Percentiles rank a stretch among this genome's conserved stretches.
These are phyloP conservation scores for Rubus idaeus DNA, from an alignment of 306 rosid genomes.

Conservation along the genomic window DNA sequence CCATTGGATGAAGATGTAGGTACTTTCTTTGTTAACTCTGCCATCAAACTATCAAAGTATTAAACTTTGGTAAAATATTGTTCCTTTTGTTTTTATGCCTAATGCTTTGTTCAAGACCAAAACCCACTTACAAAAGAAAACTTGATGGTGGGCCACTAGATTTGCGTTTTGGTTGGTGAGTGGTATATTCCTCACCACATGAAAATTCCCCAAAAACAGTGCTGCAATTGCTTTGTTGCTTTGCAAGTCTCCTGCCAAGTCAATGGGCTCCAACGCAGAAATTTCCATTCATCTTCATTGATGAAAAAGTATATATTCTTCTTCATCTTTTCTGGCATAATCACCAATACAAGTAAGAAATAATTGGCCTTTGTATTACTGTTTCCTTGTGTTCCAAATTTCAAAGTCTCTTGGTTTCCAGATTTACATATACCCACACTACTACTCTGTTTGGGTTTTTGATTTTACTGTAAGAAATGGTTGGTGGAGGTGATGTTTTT, in stretches of 20 bases:
- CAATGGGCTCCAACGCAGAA: not conserved
- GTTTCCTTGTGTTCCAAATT: not conserved
- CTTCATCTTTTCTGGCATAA: not conserved
- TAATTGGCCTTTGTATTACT: not conserved
- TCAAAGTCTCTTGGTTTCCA: not conserved
- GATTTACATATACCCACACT: not conserved
- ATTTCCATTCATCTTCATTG: not conserved
- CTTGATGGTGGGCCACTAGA: not conserved
- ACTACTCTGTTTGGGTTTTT: not conserved
- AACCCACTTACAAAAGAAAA: not conserved
- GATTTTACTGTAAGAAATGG: slow-evolving; percentile 5
- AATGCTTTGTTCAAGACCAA: not conserved
- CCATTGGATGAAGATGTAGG: not conserved
- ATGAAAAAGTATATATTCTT: not conserved
- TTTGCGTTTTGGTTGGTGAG: not conserved
- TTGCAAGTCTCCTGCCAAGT: not conserved
- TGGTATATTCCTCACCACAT: not conserved
- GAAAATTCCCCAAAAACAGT: not conserved
- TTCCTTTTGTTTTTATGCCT: not conserved
- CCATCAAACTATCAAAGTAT: not conserved
- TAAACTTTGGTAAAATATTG: not conserved
- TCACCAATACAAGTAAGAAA: not conserved
- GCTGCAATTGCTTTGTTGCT: not conserved
- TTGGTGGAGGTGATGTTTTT: not conserved
- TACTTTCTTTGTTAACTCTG: not conserved